These are phyloP conservation scores for Zangia roseola DNA, from an alignment of 768 basidiomycete species.

Conservation along the genomic window DNA sequence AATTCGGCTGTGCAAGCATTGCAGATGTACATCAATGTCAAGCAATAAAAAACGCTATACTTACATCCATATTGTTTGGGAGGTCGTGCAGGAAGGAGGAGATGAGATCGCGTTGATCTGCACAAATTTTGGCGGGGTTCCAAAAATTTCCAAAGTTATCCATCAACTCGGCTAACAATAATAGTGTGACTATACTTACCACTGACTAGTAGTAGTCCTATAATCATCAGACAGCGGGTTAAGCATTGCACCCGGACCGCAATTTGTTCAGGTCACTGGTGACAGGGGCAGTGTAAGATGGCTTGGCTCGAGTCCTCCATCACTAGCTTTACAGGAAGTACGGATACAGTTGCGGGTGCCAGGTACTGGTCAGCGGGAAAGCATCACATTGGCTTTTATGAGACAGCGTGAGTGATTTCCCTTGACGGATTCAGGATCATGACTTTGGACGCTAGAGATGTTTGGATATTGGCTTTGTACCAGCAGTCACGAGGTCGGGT, in stretches of 20 bases:
- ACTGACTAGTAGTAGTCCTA: too few relatives aligned
- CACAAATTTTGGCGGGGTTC: constrained; percentile 61
- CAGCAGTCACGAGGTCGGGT: background rate
- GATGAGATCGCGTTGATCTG: constrained; percentile 29
- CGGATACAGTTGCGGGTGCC: background rate
- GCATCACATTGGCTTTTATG: background rate
- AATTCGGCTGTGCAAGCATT: constrained; percentile 56
- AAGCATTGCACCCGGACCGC: too few relatives aligned
- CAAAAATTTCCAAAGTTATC: constrained; percentile 31
- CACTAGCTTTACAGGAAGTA: background rate
- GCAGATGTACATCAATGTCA: constrained; percentile 1
- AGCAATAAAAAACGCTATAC: constrained; percentile 7
- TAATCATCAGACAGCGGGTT: too few relatives aligned
- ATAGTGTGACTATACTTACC: too few relatives aligned
- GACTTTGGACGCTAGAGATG: background rate
- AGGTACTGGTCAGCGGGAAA: too few relatives aligned
- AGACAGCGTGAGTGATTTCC: constrained; percentile 4
- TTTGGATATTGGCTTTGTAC: background rate
- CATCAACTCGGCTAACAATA: too few relatives aligned
- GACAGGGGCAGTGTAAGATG: too few relatives aligned
- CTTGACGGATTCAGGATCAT: background rate
- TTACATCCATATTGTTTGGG: constrained; percentile 28
- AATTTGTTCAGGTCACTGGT: too few relatives aligned
- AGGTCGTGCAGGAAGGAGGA: constrained; percentile 24
- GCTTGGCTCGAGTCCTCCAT: background rate